Base-by-base conservation (phyloP, 768 basidiomycete genomes). In the Calocybe indica region DNA sequence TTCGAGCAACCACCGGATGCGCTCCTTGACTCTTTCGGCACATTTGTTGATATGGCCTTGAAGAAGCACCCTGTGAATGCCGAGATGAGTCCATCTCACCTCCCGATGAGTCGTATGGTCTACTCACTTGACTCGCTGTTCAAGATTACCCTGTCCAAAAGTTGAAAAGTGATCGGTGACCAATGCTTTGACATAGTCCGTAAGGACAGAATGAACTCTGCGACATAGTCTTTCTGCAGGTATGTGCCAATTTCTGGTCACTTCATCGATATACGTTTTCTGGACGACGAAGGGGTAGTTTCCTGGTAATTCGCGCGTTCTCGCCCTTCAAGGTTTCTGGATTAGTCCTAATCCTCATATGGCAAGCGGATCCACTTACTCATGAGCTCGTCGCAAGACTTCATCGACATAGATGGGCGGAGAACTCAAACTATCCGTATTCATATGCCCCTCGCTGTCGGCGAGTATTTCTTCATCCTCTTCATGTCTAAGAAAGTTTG, bases 241-340 rank as follows among this genome's bases (percentile, higher is more conserved):
- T 0, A 36, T 37, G 0, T 47, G 41, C 86, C 85, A 87, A 41
- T 74, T 55, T 10, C 54, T 33, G 3, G 75, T 69, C 32, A 80
- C 58, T 0, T 60, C 48, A 2, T 55, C 45, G 44, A 88, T 82
- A 50, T 75, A 82, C 0, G 60, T 56, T 7, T 69, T 60, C 41
- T 80, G 76, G 0, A 88, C 80, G 0, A 80, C 65, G 50, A 82
- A 87, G 0, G 85, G 85, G 50, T 79, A 83, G 50, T 75, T 73
- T 10, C 77, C 81, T 0, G 85, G 85, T 0, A 88, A 71, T 54
- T 88, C 85, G 1, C 88, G 77, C 1, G 85, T 82, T 3, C 81
- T 73, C 1, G 86, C 78, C 14, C 88, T 89, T 31, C 44, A 37
- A 11, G 28, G 44, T 30, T 32, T 34, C 9, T 45, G 6, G 44